A percentile compares a stretch with the other conserved stretches of the same genome.
Conservation (phyloP, 2,329 filamentous ascomycete genomes). For the Thelonectria rubi region DNA sequence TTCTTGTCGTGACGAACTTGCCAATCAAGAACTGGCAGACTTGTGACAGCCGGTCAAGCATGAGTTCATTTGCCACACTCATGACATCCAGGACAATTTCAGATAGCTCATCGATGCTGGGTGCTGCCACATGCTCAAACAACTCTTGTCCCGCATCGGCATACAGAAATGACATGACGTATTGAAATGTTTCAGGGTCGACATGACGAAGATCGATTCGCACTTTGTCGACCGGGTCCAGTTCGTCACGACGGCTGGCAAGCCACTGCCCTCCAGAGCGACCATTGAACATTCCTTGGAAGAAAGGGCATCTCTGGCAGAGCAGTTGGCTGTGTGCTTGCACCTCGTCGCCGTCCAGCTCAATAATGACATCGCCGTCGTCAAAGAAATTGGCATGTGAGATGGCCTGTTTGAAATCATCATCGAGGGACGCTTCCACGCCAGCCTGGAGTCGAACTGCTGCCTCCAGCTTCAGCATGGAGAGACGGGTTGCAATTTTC, state of each 20-base stretch:
- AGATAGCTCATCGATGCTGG: constrained; percentile 82
- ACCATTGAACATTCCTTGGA: constrained; percentile 89
- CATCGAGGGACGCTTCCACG: constrained; percentile 69
- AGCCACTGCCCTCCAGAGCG: constrained; percentile 88
- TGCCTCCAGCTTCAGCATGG: constrained; percentile 76
- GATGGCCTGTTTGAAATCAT: constrained; percentile 76
- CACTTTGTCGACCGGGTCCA: constrained; percentile 55
- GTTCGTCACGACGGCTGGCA: constrained; percentile 67
- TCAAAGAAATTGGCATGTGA: constrained; percentile 76
- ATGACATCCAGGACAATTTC: constrained; percentile 93
- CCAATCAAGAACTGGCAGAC: constrained; percentile 88
- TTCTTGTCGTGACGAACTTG: constrained; percentile 84
- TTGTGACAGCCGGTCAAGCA: constrained; percentile 90
- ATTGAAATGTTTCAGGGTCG: constrained; percentile 74
- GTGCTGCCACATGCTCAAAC: constrained; percentile 78
- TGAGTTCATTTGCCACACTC: constrained; percentile 89
- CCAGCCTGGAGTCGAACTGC: constrained; percentile 79
- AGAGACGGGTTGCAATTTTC: constrained; percentile 78
- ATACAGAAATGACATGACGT: constrained; percentile 85
- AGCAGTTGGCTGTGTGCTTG: constrained; percentile 80
- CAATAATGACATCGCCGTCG: constrained; percentile 80
- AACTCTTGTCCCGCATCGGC: constrained; percentile 81
- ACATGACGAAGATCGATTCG: constrained; percentile 87
- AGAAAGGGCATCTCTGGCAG: constrained; percentile 90
- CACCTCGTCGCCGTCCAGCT: constrained; percentile 78